Percentiles rank a stretch among this genome's conserved stretches.
Evolutionary conservation across 805 yeast genomes (phyloP).

Genomic region (Starmera amethionina): DNA sequence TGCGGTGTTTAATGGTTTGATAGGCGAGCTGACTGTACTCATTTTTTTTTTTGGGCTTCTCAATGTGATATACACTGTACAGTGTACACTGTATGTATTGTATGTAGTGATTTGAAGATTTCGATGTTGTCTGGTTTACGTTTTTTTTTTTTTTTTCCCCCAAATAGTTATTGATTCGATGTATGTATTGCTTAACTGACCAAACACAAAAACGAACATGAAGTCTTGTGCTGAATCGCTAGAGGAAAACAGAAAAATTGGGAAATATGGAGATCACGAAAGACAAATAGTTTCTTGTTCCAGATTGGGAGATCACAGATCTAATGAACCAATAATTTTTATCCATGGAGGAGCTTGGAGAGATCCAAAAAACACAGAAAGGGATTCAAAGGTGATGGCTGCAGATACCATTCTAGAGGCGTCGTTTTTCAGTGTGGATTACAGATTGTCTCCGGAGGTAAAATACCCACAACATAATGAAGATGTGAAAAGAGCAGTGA

Average conservation of each 20-base stretch:
- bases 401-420: conserved; percentile 9
- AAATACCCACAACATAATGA: conserved; percentile 51
- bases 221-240: not conserved
- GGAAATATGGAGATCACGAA: not conserved
- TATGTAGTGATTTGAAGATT: too few relatives aligned
- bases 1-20: conserved; percentile 64
- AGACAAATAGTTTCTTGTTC: not conserved
- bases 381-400: conserved; percentile 37
- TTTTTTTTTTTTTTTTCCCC: too few relatives aligned
- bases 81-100: too few relatives aligned
- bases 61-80: too few relatives aligned
- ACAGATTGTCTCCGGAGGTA: conserved; percentile 54
- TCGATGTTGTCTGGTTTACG: too few relatives aligned
- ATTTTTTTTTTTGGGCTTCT: not conserved
- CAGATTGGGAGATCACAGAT: not conserved
- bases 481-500: conserved; percentile 43
- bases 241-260: not conserved
- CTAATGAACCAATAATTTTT: conserved; percentile 31
- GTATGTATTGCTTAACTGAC: too few relatives aligned
- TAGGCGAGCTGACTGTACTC: conserved; percentile 36
- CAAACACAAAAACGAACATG: too few relatives aligned
- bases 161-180: too few relatives aligned
- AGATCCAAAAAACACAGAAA: conserved; percentile 50
- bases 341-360: conserved; percentile 92
- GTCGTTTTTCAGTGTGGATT: conserved; percentile 36